These are phyloP conservation scores for Xylariales sp. DNA, from an alignment of 2,329 filamentous ascomycete species.

Conservation along the genomic window DNA sequence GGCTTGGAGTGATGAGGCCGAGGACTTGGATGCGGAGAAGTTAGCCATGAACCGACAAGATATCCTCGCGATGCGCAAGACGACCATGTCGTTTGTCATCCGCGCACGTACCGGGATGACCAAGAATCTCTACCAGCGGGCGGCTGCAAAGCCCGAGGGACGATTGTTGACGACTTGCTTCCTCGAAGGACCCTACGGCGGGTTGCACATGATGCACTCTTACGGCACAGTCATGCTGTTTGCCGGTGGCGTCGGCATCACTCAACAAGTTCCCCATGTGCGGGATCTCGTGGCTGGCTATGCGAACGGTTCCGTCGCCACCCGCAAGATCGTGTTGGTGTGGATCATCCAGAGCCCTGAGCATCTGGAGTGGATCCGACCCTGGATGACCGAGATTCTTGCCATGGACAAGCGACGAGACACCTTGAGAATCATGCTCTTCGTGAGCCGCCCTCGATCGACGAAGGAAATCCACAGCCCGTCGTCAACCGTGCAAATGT, in stretches of 20 bases:
- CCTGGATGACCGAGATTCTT: constrained; percentile 78
- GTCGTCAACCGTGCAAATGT: constrained; percentile 76
- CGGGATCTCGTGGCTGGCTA: constrained; percentile 67
- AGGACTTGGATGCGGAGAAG: constrained; percentile 46
- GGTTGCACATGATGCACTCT: constrained; percentile 64
- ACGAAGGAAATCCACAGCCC: constrained; percentile 80
- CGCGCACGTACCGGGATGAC: constrained; percentile 73
- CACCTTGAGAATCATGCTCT: constrained; percentile 70
- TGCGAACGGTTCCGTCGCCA: constrained; percentile 63
- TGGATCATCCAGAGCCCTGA: constrained; percentile 78
- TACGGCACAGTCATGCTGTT: constrained; percentile 78
- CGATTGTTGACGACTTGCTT: constrained; percentile 60
- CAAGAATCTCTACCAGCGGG: constrained; percentile 62
- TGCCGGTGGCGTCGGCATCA: constrained; percentile 76
- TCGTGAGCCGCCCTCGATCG: constrained; percentile 68
- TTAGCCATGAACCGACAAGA: constrained; percentile 57
- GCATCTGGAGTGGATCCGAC: constrained; percentile 77
- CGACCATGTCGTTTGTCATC: constrained; percentile 66
- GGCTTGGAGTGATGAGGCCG: constrained; percentile 68
- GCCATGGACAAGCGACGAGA: constrained; percentile 71
- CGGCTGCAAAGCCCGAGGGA: constrained; percentile 55
- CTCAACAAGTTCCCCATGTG: constrained; percentile 72
- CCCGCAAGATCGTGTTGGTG: constrained; percentile 67
- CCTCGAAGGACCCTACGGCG: constrained; percentile 75
- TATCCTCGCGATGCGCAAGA: constrained; percentile 55